phyloP scores from a whole-genome alignment of 2,329 filamentous ascomycete genomes.

The Tolypocladium pustulatum region DNA sequence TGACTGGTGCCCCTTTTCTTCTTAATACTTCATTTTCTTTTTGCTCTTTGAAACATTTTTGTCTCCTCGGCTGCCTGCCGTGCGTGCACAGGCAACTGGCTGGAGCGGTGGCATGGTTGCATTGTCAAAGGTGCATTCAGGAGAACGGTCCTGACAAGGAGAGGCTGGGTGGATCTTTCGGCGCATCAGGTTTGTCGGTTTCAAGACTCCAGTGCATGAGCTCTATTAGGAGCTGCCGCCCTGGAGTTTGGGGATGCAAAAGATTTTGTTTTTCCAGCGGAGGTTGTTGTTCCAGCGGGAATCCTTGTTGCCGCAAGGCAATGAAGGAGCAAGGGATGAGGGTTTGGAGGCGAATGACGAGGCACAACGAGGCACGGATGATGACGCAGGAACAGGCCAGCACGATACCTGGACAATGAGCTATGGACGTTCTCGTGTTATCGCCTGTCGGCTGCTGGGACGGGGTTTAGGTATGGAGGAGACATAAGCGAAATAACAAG shows the following conservation, averaged over 20 bases:
- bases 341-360: too few species aligned
- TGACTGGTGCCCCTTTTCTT: neutral
- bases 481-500: neutral
- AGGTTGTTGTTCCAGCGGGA: neutral
- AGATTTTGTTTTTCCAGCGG: neutral
- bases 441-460: neutral
- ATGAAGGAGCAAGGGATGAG: neutral
- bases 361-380: neutral
- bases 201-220: neutral
- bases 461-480: neutral
- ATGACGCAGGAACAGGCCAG: neutral
- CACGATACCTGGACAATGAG: neutral
- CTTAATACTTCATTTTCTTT: neutral
- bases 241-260: neutral
- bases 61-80: neutral
- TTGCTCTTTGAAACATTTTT: neutral
- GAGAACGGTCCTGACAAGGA: neutral
- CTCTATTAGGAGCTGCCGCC: neutral
- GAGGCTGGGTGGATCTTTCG: neutral
- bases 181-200: constrained; percentile 2
- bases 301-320: constrained; percentile 1
- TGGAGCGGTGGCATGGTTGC: neutral
- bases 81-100: neutral
- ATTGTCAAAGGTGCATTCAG: neutral
- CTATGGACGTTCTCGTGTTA: neutral